phyloP scores from a whole-genome alignment of 169 alveolate genomes.

The Babesia bigemina region DNA sequence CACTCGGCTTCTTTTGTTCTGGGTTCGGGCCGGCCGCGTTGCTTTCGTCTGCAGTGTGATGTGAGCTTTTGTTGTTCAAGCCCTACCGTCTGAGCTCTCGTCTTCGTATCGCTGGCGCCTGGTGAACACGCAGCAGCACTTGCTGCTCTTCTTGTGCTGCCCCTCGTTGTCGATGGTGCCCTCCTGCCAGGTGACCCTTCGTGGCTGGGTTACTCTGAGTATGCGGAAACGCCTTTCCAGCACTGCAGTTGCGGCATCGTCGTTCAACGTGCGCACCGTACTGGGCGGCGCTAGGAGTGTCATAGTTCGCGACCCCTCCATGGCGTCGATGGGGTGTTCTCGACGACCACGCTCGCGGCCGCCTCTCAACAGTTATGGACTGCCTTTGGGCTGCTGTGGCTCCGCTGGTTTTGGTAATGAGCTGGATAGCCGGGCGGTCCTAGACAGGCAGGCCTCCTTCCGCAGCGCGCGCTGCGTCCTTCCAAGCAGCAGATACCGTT shows the following conservation, averaged over 20 bases:
- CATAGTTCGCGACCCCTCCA: conserved; percentile 8
- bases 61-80: background rate
- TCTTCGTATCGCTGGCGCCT: conserved; percentile 17
- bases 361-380: too few relatives aligned
- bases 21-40: background rate
- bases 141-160: conserved; percentile 49
- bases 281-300: background rate
- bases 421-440: too few relatives aligned
- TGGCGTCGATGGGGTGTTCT: background rate
- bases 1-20: too few relatives aligned
- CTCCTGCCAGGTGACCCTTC: conserved; percentile 57
- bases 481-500: too few relatives aligned
- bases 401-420: too few relatives aligned
- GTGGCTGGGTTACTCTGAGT: background rate
- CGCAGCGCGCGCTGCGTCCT: too few relatives aligned
- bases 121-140: conserved; percentile 63
- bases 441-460: too few relatives aligned
- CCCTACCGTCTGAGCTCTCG: conserved; percentile 29
- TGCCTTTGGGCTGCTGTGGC: too few relatives aligned
- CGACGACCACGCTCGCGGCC: too few relatives aligned
- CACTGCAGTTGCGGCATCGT: background rate
- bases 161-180: conserved; percentile 63
- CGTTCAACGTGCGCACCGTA: background rate
- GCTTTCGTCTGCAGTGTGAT: background rate
- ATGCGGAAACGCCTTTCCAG: conserved; percentile 25